Evolutionary conservation across 2,329 filamentous ascomycete genomes (phyloP).

Genomic region (Fusarium nanum): DNA sequence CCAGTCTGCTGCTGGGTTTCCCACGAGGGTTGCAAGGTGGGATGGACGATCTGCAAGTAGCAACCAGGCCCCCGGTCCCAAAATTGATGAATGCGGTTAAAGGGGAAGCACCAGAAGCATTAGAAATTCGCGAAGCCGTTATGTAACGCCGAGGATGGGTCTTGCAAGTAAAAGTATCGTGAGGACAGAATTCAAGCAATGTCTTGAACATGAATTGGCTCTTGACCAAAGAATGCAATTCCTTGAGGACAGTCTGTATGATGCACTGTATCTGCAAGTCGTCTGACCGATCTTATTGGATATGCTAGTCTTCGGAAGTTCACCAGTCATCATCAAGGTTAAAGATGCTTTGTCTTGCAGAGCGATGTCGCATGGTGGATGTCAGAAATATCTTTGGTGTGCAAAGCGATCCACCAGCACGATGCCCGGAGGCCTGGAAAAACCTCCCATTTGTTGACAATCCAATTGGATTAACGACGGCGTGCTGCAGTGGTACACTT

Average conservation of each 20-base stretch:
- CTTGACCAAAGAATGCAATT: background rate
- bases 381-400: constrained; percentile 49
- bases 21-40: constrained; percentile 40
- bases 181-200: background rate
- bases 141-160: constrained; percentile 3
- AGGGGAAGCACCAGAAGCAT: constrained; percentile 31
- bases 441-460: constrained; percentile 46
- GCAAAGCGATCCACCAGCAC: constrained; percentile 41
- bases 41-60: constrained; percentile 46
- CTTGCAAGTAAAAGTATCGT: constrained; percentile 4
- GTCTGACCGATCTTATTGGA: constrained; percentile 20
- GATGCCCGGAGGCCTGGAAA: constrained; percentile 46
- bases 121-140: constrained; percentile 13
- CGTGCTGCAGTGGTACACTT: constrained; percentile 44
- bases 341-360: constrained; percentile 28
- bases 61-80: constrained; percentile 43
- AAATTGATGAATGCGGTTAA: constrained; percentile 39
- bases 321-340: constrained; percentile 19
- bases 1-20: constrained; percentile 31
- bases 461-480: constrained; percentile 41
- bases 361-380: constrained; percentile 36
- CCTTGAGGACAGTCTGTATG: constrained; percentile 17
- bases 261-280: constrained; percentile 15
- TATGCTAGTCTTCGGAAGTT: constrained; percentile 12
- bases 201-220: background rate